Conservation (phyloP, 1,139 yeast species). For the Yamadazyma pseudoaaseri region DNA sequence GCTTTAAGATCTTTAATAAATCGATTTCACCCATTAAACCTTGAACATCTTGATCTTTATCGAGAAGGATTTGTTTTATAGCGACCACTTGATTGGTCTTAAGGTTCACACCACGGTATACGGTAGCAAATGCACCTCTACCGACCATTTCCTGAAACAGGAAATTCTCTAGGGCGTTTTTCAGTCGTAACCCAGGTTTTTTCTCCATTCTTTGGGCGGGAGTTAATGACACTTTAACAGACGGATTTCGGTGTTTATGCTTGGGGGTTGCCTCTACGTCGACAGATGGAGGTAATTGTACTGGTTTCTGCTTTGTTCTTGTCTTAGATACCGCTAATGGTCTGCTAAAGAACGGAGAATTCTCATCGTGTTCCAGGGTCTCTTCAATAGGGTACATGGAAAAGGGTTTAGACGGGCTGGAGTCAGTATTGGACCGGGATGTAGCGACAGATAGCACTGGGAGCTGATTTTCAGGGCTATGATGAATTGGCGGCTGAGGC, state of each 20-base stretch:
- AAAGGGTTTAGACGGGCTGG: background rate
- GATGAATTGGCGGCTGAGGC: background rate
- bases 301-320: slow-evolving; percentile 1
- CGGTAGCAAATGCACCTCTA: slow-evolving; percentile 92
- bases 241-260: slow-evolving; percentile 24
- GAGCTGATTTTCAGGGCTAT: no score
- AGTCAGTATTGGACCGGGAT: no score
- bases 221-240: slow-evolving; percentile 48
- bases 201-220: slow-evolving; percentile 55
- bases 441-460: no score
- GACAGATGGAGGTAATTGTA: background rate
- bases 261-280: slow-evolving; percentile 17
- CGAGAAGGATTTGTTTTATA: slow-evolving; percentile 74
- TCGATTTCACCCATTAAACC: slow-evolving; percentile 81
- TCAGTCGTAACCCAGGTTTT: slow-evolving; percentile 35
- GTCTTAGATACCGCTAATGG: slow-evolving; percentile 6
- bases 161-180: slow-evolving; percentile 51
- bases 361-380: slow-evolving; percentile 12
- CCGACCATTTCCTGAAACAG: slow-evolving; percentile 77
- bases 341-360: slow-evolving; percentile 5
- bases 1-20: slow-evolving; percentile 75
- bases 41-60: slow-evolving; percentile 42
- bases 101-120: slow-evolving; percentile 74
- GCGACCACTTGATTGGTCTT: slow-evolving; percentile 74
- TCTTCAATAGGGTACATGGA: slow-evolving; percentile 14